These are phyloP conservation scores for Annulohypoxylon truncatum DNA, from an alignment of 2,329 filamentous ascomycete genomes.

Conservation along the genomic window DNA sequence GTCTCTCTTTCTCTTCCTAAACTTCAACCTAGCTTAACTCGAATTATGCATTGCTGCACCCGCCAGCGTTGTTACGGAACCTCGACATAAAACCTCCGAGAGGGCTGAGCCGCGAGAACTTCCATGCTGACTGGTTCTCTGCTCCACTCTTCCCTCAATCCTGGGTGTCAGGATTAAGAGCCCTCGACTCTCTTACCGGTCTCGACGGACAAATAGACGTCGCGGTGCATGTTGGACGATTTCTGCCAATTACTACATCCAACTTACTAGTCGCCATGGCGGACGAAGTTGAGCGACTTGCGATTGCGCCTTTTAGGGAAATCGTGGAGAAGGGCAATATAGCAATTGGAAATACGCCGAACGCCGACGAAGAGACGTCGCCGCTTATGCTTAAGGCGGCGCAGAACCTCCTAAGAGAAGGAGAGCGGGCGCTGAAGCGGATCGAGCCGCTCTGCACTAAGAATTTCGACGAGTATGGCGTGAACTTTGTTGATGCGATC, in stretches of 20 bases:
- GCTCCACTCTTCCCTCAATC: slow-evolving; percentile 34
- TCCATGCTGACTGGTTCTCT: slow-evolving; percentile 27
- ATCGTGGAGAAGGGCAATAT: slow-evolving; percentile 63
- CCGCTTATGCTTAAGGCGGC: slow-evolving; percentile 63
- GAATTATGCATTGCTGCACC: slow-evolving; percentile 22
- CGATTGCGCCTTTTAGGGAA: slow-evolving; percentile 63
- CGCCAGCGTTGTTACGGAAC: slow-evolving; percentile 27
- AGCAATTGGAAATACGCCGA: slow-evolving; percentile 60
- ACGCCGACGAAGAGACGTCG: slow-evolving; percentile 51
- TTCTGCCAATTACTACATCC: slow-evolving; percentile 15
- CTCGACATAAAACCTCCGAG: slow-evolving; percentile 27
- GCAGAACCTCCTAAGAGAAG: slow-evolving; percentile 60
- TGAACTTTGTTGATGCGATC: slow-evolving; percentile 62
- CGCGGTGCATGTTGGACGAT: slow-evolving; percentile 21
- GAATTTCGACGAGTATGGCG: slow-evolving; percentile 61
- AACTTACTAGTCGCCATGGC: slow-evolving; percentile 42
- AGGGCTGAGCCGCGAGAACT: slow-evolving; percentile 32
- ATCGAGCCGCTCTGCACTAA: slow-evolving; percentile 64
- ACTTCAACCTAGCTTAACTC: background rate
- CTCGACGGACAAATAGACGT: slow-evolving; percentile 18
- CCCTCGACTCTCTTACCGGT: background rate
- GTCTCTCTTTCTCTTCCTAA: slow-evolving; percentile 11
- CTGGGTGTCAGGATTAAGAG: slow-evolving; percentile 20
- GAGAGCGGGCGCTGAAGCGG: slow-evolving; percentile 61
- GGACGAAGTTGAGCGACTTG: slow-evolving; percentile 54